A percentile compares a stretch with the other conserved stretches of the same genome.
Conservation (phyloP, 148 eudicot species). For the Rhododendron henanense region DNA sequence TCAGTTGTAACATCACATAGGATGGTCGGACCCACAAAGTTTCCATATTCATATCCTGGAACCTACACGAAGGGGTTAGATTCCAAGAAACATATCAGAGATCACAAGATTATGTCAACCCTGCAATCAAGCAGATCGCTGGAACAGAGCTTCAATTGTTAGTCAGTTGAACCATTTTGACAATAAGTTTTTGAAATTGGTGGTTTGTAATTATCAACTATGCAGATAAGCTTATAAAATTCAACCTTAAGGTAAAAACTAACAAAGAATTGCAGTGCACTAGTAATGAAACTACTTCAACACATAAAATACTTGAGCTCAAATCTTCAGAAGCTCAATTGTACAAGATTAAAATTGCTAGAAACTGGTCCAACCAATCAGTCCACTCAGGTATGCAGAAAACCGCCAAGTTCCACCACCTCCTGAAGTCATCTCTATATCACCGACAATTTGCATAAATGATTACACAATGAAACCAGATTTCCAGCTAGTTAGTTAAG, state of each 20-base stretch:
- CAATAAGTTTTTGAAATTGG: background rate
- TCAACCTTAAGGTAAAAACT: background rate
- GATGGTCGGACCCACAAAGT: constrained; percentile 50
- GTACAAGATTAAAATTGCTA: background rate
- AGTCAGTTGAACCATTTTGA: background rate
- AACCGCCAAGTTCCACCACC: background rate
- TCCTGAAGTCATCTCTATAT: background rate
- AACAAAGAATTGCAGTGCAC: background rate
- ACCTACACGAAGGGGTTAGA: constrained; percentile 22
- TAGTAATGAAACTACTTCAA: background rate
- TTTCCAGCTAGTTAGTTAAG: background rate
- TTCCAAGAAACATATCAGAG: background rate
- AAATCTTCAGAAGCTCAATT: background rate
- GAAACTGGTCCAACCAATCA: background rate
- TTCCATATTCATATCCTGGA: constrained; percentile 35
- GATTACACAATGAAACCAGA: background rate
- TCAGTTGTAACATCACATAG: constrained; percentile 34
- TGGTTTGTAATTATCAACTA: background rate
- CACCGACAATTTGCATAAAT: background rate
- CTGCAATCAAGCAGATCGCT: background rate
- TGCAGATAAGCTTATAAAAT: background rate
- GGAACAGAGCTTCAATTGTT: background rate
- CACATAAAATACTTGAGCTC: background rate
- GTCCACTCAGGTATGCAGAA: background rate
- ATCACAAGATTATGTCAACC: background rate